These are phyloP conservation scores for Calonectria crousiana DNA, from an alignment of 2,329 filamentous ascomycete species.

Conservation along the genomic window DNA sequence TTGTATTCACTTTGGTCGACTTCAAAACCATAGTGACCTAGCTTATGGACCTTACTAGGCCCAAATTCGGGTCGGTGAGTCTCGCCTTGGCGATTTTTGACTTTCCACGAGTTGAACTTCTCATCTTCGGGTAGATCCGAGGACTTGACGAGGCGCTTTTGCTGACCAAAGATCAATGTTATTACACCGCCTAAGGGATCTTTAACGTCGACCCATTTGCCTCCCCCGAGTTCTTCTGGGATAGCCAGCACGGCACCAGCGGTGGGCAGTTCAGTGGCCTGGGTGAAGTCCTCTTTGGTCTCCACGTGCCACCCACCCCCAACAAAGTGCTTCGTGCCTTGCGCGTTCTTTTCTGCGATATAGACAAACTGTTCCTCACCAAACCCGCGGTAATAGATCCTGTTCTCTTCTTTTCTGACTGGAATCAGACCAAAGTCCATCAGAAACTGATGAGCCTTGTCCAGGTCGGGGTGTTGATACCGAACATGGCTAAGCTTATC, in stretches of 20 bases:
- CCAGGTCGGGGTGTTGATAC: not conserved
- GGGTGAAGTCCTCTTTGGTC: not conserved
- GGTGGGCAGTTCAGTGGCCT: not conserved
- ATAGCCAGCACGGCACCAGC: not conserved
- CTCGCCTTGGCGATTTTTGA: constrained; percentile 1
- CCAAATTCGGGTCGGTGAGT: constrained; percentile 11
- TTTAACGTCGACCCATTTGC: not conserved
- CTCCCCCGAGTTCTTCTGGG: not conserved
- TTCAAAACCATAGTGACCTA: constrained; percentile 20
- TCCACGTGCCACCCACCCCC: constrained; percentile 3
- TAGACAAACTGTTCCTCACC: constrained; percentile 13
- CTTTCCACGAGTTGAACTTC: constrained; percentile 2
- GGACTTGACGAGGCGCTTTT: not conserved
- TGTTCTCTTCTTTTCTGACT: not conserved
- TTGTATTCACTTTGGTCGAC: constrained; percentile 45
- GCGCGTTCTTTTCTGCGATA: not conserved
- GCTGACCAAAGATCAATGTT: not conserved
- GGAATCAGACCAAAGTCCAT: constrained; percentile 1
- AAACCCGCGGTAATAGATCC: constrained; percentile 12
- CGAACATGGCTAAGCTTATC: not conserved
- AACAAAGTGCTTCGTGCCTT: not conserved
- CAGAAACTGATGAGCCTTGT: not conserved
- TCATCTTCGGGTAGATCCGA: not conserved
- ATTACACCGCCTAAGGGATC: not conserved
- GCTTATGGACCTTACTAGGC: constrained; percentile 3